Evolutionary conservation across 371 early-diverging fungal genomes (phyloP).

Genomic region (Parasitella parasitica): DNA sequence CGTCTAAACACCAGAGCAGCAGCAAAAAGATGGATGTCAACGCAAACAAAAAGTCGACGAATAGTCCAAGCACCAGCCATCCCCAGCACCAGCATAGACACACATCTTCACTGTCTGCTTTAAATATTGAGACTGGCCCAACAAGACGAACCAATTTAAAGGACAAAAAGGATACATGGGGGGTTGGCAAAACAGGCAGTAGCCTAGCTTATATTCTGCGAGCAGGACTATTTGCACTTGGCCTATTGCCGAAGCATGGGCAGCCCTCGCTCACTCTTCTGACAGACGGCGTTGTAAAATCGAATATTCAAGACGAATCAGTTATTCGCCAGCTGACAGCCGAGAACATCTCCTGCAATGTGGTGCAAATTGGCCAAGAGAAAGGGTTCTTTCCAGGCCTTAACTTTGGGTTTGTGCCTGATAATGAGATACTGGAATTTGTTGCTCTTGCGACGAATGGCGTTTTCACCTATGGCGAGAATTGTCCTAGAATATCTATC

Average conservation of each 20-base stretch:
- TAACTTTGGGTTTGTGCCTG: slow-evolving; percentile 88
- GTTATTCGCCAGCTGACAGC: slow-evolving; percentile 60
- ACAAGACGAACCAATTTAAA: neutral
- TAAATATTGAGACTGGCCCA: neutral
- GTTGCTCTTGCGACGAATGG: slow-evolving; percentile 83
- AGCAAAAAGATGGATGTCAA: neutral
- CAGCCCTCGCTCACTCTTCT: slow-evolving; percentile 73
- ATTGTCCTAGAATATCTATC: slow-evolving; percentile 41
- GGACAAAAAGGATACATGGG: slow-evolving; percentile 56
- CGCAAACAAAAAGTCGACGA: neutral
- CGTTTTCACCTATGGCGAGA: slow-evolving; percentile 74
- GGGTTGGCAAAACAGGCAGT: slow-evolving; percentile 60
- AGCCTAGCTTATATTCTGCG: slow-evolving; percentile 68
- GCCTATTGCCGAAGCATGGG: slow-evolving; percentile 70
- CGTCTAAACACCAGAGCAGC: neutral
- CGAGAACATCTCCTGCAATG: slow-evolving; percentile 72
- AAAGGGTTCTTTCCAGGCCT: slow-evolving; percentile 75
- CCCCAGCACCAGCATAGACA: slow-evolving; percentile 6
- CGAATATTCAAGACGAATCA: slow-evolving; percentile 59
- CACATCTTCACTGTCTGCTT: neutral
- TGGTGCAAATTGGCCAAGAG: slow-evolving; percentile 85
- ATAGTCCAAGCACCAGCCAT: neutral
- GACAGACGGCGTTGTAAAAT: slow-evolving; percentile 86
- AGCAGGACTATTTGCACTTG: slow-evolving; percentile 70
- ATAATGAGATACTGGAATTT: slow-evolving; percentile 84